Evolutionary conservation across 176 grass and related monocot species (phyloP), one percentile per base, ranked within the genome.

Genomic region (Olyra latifolia): DNA sequence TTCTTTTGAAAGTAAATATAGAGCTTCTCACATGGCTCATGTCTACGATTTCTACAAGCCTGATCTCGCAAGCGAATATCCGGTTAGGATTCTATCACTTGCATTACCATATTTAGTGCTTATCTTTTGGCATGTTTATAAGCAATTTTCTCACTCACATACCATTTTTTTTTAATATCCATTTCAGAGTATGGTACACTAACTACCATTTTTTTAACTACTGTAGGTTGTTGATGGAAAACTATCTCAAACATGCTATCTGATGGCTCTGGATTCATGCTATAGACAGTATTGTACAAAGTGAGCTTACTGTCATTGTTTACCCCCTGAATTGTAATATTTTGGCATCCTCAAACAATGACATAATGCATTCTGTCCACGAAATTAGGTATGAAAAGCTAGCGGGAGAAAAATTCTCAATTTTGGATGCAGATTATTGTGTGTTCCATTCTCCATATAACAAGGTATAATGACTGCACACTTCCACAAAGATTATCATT

Each of bases 361-460:
- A 66, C 67, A 66, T 74, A 46, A 35, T 43, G 50, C 30, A 75
- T 30, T 80, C 23, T 65, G 38, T 50, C 27, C n/a, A 76, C 41
- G 27, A 23, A n/a, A 63, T 84, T 54, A 99, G 96, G 88, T 99
- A 91, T 40, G 88, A 90, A 76, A 99, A 99, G 57, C 75, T 88
- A 69, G 90, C 73, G 76, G 93, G 90, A 74, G 87, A 84, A 23
- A 71, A 93, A 49, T 99, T 98, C 80, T 93, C 96, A 29, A 85
- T 95, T 80, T 91, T 69, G 42, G 84, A 95, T 72, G 92, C 88
- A 69, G 92, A 91, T 80, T 95, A 95, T 91, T 91, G 84, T 19
- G 93, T 95, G 42, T 99, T 99, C 72, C 96, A 99, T 95, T 99
- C 96, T 89, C 96, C 96, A 58, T 99, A 99, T 56, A 99, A 99